Percentiles rank a stretch among this genome's conserved stretches.
Conservation (phyloP, 2,329 filamentous ascomycete genomes). For the Dothistroma septosporum region DNA sequence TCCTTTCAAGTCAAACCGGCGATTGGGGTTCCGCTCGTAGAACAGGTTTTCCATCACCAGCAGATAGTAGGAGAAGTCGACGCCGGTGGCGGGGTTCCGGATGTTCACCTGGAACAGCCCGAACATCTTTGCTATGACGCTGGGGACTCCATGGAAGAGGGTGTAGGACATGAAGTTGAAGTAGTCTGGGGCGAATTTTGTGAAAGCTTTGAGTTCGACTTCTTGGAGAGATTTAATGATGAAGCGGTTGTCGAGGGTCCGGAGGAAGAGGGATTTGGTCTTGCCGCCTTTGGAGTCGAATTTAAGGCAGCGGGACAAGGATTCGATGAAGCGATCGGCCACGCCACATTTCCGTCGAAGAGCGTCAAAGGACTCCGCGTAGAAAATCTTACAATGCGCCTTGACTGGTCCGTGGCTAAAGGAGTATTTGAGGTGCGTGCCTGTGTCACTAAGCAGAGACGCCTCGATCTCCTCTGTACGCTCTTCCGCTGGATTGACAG, state of each 20-base stretch:
- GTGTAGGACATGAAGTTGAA: slow-evolving; percentile 97
- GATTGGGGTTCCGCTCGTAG: slow-evolving; percentile 84
- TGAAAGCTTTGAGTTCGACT: slow-evolving; percentile 88
- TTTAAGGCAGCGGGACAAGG: slow-evolving; percentile 88
- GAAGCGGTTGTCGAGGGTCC: slow-evolving; percentile 90
- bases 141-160: slow-evolving; percentile 86
- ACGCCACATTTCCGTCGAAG: slow-evolving; percentile 89
- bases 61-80: slow-evolving; percentile 91
- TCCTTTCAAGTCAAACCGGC: slow-evolving; percentile 84
- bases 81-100: slow-evolving; percentile 86
- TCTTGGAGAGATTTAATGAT: slow-evolving; percentile 88
- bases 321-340: slow-evolving; percentile 89
- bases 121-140: slow-evolving; percentile 98
- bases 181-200: slow-evolving; percentile 93
- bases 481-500: slow-evolving; percentile 36
- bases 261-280: slow-evolving; percentile 94
- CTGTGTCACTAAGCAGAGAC: slow-evolving; percentile 76
- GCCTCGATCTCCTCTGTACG: slow-evolving; percentile 73
- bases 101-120: slow-evolving; percentile 97
- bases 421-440: slow-evolving; percentile 92
- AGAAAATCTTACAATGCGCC: slow-evolving; percentile 98
- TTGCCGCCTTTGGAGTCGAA: slow-evolving; percentile 99
- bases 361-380: slow-evolving; percentile 95
- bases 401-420: slow-evolving; percentile 91
- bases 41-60: slow-evolving; percentile 97